Evolutionary conservation across 2,329 filamentous ascomycete genomes (phyloP).

Genomic region (Pochonia chlamydosporia): DNA sequence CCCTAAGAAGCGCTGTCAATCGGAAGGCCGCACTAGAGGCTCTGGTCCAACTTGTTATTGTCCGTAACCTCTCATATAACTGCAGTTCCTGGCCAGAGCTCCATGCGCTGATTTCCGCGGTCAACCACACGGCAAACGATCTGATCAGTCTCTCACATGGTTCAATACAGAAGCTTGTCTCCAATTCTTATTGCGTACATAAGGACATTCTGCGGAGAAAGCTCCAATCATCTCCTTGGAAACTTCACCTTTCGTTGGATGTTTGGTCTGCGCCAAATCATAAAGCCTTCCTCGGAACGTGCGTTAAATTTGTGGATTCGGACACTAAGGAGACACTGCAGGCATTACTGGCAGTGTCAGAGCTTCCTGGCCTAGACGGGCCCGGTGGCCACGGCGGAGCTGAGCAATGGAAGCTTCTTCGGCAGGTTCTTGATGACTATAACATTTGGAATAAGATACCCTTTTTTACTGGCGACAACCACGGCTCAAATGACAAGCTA

Average conservation of each 20-base stretch:
- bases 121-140: slow-evolving; percentile 2
- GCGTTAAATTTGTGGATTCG: slow-evolving; percentile 1
- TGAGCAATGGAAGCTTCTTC: slow-evolving; percentile 1
- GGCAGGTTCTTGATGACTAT: not conserved
- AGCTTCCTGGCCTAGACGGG: no score
- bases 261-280: slow-evolving; percentile 4
- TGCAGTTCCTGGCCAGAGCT: slow-evolving; percentile 4
- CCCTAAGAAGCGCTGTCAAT: slow-evolving; percentile 5
- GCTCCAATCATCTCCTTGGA: slow-evolving; percentile 3
- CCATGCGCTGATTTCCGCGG: slow-evolving; percentile 2
- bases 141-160: slow-evolving; percentile 4
- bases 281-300: slow-evolving; percentile 4
- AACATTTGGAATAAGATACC: slow-evolving; percentile 2
- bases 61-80: slow-evolving; percentile 7
- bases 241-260: slow-evolving; percentile 1
- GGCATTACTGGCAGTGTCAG: no score
- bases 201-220: slow-evolving; percentile 7
- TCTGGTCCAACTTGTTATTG: slow-evolving; percentile 4
- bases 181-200: slow-evolving; percentile 7
- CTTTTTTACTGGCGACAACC: slow-evolving; percentile 2
- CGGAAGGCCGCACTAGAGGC: slow-evolving; percentile 5
- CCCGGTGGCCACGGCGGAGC: no score
- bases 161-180: slow-evolving; percentile 5
- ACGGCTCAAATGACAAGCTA: slow-evolving; percentile 4
- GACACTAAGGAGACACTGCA: no score